Evolutionary conservation across 371 early-diverging fungal species (phyloP).

Genomic region (Smittium mucronatum): DNA sequence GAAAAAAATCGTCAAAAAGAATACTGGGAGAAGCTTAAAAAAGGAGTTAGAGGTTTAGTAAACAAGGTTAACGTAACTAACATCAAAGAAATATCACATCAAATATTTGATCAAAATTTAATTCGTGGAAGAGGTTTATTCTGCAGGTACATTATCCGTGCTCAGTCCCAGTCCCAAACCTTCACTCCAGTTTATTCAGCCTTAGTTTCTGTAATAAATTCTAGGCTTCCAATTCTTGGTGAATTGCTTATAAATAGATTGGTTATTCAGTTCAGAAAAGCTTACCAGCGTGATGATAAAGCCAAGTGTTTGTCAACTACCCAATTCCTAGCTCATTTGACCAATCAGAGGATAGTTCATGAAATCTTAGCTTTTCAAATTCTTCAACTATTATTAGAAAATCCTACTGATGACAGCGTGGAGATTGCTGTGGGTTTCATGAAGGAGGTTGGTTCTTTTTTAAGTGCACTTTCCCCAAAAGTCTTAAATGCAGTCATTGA

Average conservation of each 20-base stretch:
- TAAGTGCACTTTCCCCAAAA: constrained; percentile 62
- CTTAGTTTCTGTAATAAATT: constrained; percentile 78
- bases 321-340: constrained; percentile 84
- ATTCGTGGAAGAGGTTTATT: constrained; percentile 87
- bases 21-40: constrained; percentile 90
- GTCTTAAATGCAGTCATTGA: constrained; percentile 86
- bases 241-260: constrained; percentile 76
- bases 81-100: constrained; percentile 79
- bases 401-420: constrained; percentile 92
- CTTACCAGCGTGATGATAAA: constrained; percentile 87
- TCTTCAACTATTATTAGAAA: constrained; percentile 69
- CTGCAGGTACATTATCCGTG: constrained; percentile 79
- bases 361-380: constrained; percentile 85
- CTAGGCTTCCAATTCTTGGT: constrained; percentile 83
- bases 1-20: constrained; percentile 72
- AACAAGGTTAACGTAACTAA: constrained; percentile 90
- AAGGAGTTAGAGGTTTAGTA: constrained; percentile 86
- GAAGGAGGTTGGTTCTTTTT: constrained; percentile 76
- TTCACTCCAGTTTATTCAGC: constrained; percentile 89
- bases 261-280: constrained; percentile 78
- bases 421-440: constrained; percentile 95
- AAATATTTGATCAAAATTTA: constrained; percentile 81
- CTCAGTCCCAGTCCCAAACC: constrained; percentile 73
- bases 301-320: constrained; percentile 65
- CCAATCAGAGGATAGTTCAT: constrained; percentile 80